Percentiles rank a stretch among this genome's conserved stretches.
These are phyloP conservation scores for Scedosporium boydii DNA, from an alignment of 2,329 filamentous ascomycete genomes.

Conservation along the genomic window DNA sequence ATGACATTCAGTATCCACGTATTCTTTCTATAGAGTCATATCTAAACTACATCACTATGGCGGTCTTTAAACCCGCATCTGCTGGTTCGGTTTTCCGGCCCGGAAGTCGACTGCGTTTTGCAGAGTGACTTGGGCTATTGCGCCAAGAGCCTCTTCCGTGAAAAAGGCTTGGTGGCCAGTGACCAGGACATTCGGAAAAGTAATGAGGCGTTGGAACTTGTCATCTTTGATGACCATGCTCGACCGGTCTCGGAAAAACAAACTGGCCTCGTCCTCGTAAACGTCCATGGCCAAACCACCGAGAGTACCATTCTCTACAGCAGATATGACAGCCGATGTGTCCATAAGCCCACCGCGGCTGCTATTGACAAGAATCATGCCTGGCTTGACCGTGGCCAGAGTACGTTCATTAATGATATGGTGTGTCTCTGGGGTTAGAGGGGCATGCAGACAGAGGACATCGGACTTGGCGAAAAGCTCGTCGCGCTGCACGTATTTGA, in stretches of 20 bases:
- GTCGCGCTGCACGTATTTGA: conserved; percentile 40
- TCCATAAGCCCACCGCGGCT: conserved; percentile 57
- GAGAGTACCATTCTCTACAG: conserved; percentile 48
- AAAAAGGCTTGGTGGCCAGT: conserved; percentile 64
- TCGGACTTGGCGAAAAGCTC: conserved; percentile 46
- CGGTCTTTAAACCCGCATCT: no score
- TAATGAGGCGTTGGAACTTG: conserved; percentile 54
- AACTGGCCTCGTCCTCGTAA: conserved; percentile 51
- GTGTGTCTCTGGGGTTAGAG: conserved; percentile 48
- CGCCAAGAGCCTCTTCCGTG: conserved; percentile 49
- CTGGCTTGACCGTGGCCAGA: conserved; percentile 46
- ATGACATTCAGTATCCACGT: no score
- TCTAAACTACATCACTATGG: no score
- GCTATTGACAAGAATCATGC: conserved; percentile 56
- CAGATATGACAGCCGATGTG: conserved; percentile 47
- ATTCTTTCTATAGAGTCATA: no score
- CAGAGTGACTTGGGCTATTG: no score
- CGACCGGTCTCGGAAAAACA: conserved; percentile 59
- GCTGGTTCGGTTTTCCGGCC: no score
- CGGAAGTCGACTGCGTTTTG: no score
- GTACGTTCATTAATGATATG: conserved; percentile 49
- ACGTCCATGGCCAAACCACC: conserved; percentile 58
- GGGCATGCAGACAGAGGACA: conserved; percentile 57
- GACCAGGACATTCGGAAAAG: conserved; percentile 58
- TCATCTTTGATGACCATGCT: conserved; percentile 58